Evolutionary conservation across 345 rosid species (phyloP).

Genomic region (Rhodamnia argentea): DNA sequence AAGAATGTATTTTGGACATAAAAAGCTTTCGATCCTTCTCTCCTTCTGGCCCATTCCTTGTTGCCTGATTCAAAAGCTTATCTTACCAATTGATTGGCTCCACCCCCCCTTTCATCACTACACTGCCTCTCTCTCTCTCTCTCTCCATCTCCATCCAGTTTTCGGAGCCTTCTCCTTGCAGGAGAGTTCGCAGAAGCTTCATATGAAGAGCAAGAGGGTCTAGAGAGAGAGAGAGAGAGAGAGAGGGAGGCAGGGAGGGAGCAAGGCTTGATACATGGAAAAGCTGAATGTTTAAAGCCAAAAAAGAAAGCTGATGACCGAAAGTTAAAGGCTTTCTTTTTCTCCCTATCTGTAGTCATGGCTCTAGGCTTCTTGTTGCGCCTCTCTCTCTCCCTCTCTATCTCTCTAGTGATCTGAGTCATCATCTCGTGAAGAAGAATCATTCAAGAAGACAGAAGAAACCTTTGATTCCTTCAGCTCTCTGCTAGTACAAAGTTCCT

Average conservation of each 20-base stretch:
- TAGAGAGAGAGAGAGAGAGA: not conserved
- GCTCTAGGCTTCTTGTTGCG: not conserved
- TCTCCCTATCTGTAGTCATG: not conserved
- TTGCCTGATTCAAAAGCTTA: not conserved
- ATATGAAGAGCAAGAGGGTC: not conserved
- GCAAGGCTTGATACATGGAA: not conserved
- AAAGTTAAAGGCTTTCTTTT: not conserved
- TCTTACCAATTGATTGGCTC: not conserved
- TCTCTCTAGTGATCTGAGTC: not conserved
- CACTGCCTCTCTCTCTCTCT: not conserved
- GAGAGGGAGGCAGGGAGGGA: not conserved
- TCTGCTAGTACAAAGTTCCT: not conserved
- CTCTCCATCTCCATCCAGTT: not conserved
- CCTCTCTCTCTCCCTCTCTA: not conserved
- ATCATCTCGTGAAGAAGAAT: not conserved
- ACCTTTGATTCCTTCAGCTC: not conserved
- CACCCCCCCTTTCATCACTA: not conserved
- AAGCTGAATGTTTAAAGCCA: not conserved
- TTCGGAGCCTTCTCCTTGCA: not conserved
- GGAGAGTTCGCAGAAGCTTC: not conserved
- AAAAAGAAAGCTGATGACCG: not conserved
- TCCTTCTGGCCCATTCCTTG: not conserved
- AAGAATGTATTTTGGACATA: not conserved
- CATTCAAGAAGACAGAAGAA: not conserved
- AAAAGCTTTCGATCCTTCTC: not conserved